Base-by-base conservation (phyloP, 495 filamentous ascomycete species). In the Corynascus novoguineensis region DNA sequence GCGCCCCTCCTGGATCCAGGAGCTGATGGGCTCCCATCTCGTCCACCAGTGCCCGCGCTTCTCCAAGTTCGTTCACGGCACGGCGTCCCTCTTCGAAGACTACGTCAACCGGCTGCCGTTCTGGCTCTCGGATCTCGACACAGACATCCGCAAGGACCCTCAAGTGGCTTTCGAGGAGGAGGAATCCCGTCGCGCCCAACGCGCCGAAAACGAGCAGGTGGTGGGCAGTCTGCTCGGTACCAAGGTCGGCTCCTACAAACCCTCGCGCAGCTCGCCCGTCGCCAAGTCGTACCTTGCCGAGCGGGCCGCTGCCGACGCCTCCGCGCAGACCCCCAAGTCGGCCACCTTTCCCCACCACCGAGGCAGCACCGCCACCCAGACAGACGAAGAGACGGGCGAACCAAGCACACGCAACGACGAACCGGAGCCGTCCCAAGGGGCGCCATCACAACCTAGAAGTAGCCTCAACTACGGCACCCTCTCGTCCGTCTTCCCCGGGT, bases 71-170 rank as follows among this genome's bases (percentile, higher is more conserved):
- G 87, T 92, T 21, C 93, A 98, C 62, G 93, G 95, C 57, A 84
- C 95, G 2, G 91, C 92, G 12, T 82, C 84, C 35, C 76, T 97
- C 8, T 97, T 96, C 64, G 95, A 97, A 57, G 95, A 97, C 67
- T 77, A 95, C 66, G 92, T 98, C 69, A 97, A 97, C 73, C 89
- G 80, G 55, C 84, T 98, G 55, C 93, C 93, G 5, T 96, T 97
- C 78, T 98, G 93, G 93, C 82, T 97, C 4, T 81, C 85, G 57
- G 88, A 92, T 51, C 74, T 97, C 10, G 92, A 96, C 60, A 89
- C 81, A 32, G 93, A 98, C 63, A 97, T 98, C 63, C 83, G 90
- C 50, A 88, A 86, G 61, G 93, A 98, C 67, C 93, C 93, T 3
- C 85, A 93, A 66, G 80, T 82, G 31, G 93, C 95, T 1, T 97